Evolutionary conservation across 2,329 filamentous ascomycete genomes (phyloP).

Genomic region (Fusarium tanahbumbuense): DNA sequence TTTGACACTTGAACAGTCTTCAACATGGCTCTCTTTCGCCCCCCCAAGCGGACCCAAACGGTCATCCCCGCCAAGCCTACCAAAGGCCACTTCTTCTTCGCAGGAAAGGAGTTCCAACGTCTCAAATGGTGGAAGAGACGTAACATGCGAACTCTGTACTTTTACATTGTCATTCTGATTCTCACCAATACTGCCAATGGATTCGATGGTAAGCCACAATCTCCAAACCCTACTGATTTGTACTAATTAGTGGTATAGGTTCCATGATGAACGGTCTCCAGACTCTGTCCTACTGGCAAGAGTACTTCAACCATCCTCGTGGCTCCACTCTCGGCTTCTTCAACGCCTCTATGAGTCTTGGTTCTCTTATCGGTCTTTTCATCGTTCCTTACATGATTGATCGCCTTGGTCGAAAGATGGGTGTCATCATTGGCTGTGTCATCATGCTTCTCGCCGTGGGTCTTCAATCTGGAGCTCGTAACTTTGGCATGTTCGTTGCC

Average conservation of each 20-base stretch:
- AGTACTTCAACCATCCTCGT: slow-evolving; percentile 22
- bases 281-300: slow-evolving; percentile 29
- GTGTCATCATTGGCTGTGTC: slow-evolving; percentile 20
- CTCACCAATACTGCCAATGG: slow-evolving; percentile 23
- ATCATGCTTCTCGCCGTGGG: slow-evolving; percentile 22
- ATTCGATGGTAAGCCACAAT: slow-evolving; percentile 4
- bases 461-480: slow-evolving; percentile 17
- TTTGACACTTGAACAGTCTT: not conserved
- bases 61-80: slow-evolving; percentile 19
- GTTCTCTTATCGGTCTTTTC: slow-evolving; percentile 27
- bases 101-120: slow-evolving; percentile 14
- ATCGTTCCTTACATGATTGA: slow-evolving; percentile 29
- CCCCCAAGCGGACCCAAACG: slow-evolving; percentile 23
- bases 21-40: slow-evolving; percentile 14
- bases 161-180: slow-evolving; percentile 16
- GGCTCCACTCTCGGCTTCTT: slow-evolving; percentile 23
- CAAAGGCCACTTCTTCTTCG: slow-evolving; percentile 20
- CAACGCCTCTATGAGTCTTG: slow-evolving; percentile 31
- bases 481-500: slow-evolving; percentile 32
- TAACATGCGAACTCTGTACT: slow-evolving; percentile 13
- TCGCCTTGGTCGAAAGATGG: slow-evolving; percentile 20
- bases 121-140: slow-evolving; percentile 18
- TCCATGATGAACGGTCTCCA: slow-evolving; percentile 30
- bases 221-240: fast-evolving
- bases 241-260: not conserved